Conservation (phyloP, 495 filamentous ascomycete genomes). For the Poronia punctata region DNA sequence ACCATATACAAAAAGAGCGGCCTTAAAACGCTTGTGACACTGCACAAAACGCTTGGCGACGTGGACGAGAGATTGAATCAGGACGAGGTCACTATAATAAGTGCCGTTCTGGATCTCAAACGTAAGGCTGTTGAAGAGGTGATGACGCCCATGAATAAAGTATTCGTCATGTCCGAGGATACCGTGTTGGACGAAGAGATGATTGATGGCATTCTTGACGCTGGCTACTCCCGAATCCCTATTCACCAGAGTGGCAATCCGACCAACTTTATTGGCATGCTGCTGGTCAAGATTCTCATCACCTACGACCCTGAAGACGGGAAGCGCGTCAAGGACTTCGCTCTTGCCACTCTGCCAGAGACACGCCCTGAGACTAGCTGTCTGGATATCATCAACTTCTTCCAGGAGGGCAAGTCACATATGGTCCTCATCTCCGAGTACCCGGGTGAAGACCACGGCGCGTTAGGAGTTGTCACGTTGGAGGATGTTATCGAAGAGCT, state of each 20-base stretch:
- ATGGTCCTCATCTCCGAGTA: conserved; percentile 94
- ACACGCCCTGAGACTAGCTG: conserved; percentile 93
- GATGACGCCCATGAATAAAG: conserved; percentile 97
- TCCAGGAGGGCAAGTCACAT: conserved; percentile 97
- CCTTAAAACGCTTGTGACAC: conserved; percentile 68
- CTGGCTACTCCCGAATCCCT: conserved; percentile 92
- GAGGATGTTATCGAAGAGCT: conserved; percentile 98
- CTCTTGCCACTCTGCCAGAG: conserved; percentile 88
- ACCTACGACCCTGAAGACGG: conserved; percentile 95
- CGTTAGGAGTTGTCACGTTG: conserved; percentile 86
- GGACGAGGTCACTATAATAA: conserved; percentile 98
- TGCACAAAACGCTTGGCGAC: conserved; percentile 84
- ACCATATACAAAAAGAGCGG: conserved; percentile 95
- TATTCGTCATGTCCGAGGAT: conserved; percentile 91
- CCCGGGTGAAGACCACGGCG: conserved; percentile 82
- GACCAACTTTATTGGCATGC: conserved; percentile 90
- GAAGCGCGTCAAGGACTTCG: conserved; percentile 78
- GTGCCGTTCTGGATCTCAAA: conserved; percentile 90
- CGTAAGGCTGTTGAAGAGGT: conserved; percentile 90
- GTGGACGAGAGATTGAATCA: conserved; percentile 86
- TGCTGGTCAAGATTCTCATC: conserved; percentile 95
- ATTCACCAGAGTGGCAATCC: conserved; percentile 81
- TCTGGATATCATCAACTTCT: conserved; percentile 97
- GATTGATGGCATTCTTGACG: conserved; percentile 86
- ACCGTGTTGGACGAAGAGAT: conserved; percentile 84